These are phyloP conservation scores for Colletotrichum aenigma DNA, from an alignment of 2,329 filamentous ascomycete species.

Conservation along the genomic window DNA sequence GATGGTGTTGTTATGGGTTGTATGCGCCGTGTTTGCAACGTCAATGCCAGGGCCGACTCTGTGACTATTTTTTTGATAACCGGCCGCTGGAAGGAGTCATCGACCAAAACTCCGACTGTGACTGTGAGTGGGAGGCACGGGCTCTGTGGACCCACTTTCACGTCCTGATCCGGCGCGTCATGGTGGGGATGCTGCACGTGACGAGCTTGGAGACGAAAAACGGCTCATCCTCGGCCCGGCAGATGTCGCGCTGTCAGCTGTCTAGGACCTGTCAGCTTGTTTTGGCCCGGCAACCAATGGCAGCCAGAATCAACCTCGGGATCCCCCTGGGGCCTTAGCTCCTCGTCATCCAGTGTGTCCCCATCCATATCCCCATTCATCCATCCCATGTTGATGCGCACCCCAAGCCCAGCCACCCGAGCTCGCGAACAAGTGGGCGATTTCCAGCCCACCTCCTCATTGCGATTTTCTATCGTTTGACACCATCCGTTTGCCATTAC, in stretches of 20 bases:
- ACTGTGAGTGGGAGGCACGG: background rate
- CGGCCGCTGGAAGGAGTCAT: slow-evolving; percentile 7
- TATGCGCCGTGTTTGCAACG: background rate
- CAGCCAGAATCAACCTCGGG: slow-evolving; percentile 22
- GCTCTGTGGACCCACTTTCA: background rate
- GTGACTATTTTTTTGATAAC: background rate
- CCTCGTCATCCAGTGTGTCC: background rate
- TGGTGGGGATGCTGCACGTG: slow-evolving; percentile 7
- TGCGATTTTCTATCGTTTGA: background rate
- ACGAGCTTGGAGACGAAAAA: background rate
- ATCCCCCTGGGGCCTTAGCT: slow-evolving; percentile 11
- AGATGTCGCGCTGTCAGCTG: background rate
- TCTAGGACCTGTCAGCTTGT: background rate
- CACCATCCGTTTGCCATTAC: background rate
- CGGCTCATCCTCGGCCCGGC: slow-evolving; percentile 3
- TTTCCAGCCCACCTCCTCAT: background rate
- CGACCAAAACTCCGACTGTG: slow-evolving; percentile 8
- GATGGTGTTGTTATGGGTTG: background rate
- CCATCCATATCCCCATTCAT: background rate
- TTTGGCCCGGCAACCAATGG: slow-evolving; percentile 24
- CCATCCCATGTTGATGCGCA: slow-evolving; percentile 13
- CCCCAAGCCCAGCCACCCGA: slow-evolving; percentile 20
- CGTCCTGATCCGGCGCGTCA: background rate
- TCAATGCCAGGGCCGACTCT: background rate
- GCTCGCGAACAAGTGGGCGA: slow-evolving; percentile 15